These are phyloP conservation scores for Yarrowia porcina DNA, from an alignment of 805 yeast genomes.

Conservation along the genomic window DNA sequence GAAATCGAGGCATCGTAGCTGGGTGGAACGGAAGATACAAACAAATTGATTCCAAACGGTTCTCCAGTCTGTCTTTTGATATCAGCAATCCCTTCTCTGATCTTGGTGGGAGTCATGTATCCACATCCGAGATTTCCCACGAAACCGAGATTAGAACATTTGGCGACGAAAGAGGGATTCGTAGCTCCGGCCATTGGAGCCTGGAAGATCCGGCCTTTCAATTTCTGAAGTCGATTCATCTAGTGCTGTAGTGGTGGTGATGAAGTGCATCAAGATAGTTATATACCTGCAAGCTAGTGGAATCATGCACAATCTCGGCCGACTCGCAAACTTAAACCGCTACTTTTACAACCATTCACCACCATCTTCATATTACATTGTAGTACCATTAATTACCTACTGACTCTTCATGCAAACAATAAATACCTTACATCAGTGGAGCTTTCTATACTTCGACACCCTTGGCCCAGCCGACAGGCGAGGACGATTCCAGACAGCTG, in stretches of 20 bases:
- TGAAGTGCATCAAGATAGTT: not conserved
- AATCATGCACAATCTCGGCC: slow-evolving; percentile 3
- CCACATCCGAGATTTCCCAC: slow-evolving; percentile 51
- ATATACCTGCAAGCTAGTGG: not conserved
- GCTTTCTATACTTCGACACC: slow-evolving; percentile 24
- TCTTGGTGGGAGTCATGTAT: slow-evolving; percentile 30
- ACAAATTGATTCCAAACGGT: slow-evolving; percentile 34
- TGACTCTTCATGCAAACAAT: slow-evolving; percentile 13
- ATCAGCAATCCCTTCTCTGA: slow-evolving; percentile 25
- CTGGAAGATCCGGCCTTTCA: slow-evolving; percentile 41
- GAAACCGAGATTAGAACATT: slow-evolving; percentile 46
- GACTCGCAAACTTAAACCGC: not conserved
- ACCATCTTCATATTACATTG: not conserved
- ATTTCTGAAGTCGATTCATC: not conserved
- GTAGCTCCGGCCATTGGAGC: slow-evolving; percentile 62
- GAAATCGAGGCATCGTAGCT: not conserved
- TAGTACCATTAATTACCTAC: no score
- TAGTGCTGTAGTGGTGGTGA: not conserved
- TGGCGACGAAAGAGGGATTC: slow-evolving; percentile 46
- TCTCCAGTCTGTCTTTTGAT: slow-evolving; percentile 17
- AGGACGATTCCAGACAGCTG: slow-evolving; percentile 19
- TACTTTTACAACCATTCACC: no score
- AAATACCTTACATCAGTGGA: slow-evolving; percentile 26
- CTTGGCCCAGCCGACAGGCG: slow-evolving; percentile 24
- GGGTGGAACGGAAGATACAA: slow-evolving; percentile 26